Evolutionary conservation across 129 eudicot species (phyloP).

Genomic region (Flaveria linearis): DNA sequence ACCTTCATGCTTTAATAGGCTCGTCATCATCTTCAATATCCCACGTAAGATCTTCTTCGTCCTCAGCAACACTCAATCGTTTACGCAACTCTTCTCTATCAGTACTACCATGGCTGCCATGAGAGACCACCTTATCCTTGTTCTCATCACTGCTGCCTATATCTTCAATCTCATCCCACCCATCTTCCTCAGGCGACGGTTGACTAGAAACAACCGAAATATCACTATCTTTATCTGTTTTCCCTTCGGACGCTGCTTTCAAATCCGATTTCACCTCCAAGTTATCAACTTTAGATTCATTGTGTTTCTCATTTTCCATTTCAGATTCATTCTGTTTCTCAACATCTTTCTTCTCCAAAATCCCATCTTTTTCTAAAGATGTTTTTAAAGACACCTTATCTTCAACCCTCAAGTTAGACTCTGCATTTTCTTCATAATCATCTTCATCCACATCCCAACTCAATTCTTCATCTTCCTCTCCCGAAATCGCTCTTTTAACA

Average conservation of each 20-base stretch:
- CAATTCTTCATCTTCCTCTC: conserved; percentile 77
- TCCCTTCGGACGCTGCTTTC: conserved; percentile 58
- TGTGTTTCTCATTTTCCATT: conserved; percentile 23
- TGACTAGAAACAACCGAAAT: conserved; percentile 71
- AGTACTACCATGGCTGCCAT: conserved; percentile 49
- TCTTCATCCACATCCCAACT: conserved; percentile 92
- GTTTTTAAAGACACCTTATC: not conserved
- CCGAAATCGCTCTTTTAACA: conserved; percentile 59
- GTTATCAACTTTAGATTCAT: conserved; percentile 35
- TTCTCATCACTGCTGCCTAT: conserved; percentile 60
- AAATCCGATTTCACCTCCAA: conserved; percentile 44
- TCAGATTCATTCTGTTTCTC: conserved; percentile 34
- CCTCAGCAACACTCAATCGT: conserved; percentile 57
- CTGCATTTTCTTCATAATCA: conserved; percentile 52
- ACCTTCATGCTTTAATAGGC: conserved; percentile 42
- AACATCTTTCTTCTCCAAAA: conserved; percentile 24
- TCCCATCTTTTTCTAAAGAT: conserved; percentile 15
- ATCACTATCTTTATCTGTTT: conserved; percentile 68
- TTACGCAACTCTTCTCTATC: conserved; percentile 53
- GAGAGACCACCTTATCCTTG: conserved; percentile 47
- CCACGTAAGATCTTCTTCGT: conserved; percentile 84
- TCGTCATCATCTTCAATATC: conserved; percentile 86
- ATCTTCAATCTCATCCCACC: conserved; percentile 95
- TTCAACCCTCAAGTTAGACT: conserved; percentile 27
- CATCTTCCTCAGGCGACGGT: conserved; percentile 65